Evolutionary conservation across 2,329 filamentous ascomycete species (phyloP), one percentile per base, ranked within the genome.

Genomic region (Epichloe festucae): DNA sequence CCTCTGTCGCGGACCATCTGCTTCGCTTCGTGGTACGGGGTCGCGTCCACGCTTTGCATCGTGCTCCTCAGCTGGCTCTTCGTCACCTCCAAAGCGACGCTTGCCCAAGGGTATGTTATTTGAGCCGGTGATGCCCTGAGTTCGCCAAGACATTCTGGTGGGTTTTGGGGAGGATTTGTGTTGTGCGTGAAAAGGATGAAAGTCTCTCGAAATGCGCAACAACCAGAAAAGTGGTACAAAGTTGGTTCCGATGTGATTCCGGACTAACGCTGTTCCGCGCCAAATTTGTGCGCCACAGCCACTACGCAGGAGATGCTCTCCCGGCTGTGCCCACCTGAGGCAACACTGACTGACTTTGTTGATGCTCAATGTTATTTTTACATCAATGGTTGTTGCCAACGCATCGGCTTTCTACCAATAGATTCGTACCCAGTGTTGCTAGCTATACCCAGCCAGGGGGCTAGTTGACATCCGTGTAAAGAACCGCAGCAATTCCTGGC

Each of bases 31-130:
- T 68, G 85, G 84, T 62, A 89, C 82, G 53, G 91, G 91, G 70
- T 93, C 96, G 69, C 93, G 87, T 64, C 93, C 93, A 68, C 93
- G 90, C 76, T 96, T 95, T 54, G 77, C 60, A 48, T 80, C 77
- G 63, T 68, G 71, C 55, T 76, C 70, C 44, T 62, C 60, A 39
- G 62, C 68, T 42, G 69, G 68, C 15, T 64, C 63, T 6, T 85
- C 80, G 47, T 79, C 84, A 58, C 79, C 86, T 55, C 82, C 85
- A 61, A 94, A 89, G 55, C 90, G 86, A 62, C 87, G 82, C 61
- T 82, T 94, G 49, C 93, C 93, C 55, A 98, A 74, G 55, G 93
- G 93, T 62, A 98, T 95, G 65, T 96, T 97, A 72, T 98, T 98
- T 44, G 94, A 97, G 49, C 93, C 93, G 19, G 93, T 98, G 67